Evolutionary conservation across 345 rosid species (phyloP).

Genomic region (Eutrema yunnanense): DNA sequence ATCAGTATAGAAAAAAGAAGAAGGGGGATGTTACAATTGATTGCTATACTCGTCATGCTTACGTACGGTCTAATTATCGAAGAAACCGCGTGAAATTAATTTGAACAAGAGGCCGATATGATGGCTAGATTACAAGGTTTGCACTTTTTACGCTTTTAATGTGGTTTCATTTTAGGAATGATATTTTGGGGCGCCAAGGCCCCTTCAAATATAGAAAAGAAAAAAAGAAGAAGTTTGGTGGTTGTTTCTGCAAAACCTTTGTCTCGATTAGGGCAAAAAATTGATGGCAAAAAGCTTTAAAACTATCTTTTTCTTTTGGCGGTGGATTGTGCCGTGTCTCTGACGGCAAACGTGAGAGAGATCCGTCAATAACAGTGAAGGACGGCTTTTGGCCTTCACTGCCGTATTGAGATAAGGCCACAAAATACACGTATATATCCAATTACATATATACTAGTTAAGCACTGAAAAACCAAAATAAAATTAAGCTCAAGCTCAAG

Average conservation of each 20-base stretch:
- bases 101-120: not conserved
- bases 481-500: not conserved
- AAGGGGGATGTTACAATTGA: not conserved
- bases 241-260: slow-evolving; percentile 5
- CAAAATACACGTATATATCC: not conserved
- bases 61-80: not conserved
- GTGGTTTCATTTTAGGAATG: slow-evolving; percentile 11
- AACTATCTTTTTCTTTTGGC: not conserved
- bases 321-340: slow-evolving; percentile 27
- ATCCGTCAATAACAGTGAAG: not conserved
- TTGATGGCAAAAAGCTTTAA: slow-evolving; percentile 1
- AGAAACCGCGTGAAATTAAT: not conserved
- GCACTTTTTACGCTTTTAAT: slow-evolving; percentile 6
- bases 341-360: slow-evolving; percentile 21
- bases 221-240: slow-evolving; percentile 11
- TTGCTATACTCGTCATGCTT: slow-evolving; percentile 12
- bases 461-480: not conserved
- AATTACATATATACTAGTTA: not conserved
- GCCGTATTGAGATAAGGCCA: slow-evolving; percentile 7
- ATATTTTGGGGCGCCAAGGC: not conserved
- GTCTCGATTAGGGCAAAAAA: slow-evolving; percentile 5
- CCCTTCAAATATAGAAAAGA: not conserved
- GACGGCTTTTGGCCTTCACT: not conserved
- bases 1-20: not conserved
- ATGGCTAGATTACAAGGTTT: not conserved